Conservation (phyloP, 257 asterid species). For the Solanum rostratum region DNA sequence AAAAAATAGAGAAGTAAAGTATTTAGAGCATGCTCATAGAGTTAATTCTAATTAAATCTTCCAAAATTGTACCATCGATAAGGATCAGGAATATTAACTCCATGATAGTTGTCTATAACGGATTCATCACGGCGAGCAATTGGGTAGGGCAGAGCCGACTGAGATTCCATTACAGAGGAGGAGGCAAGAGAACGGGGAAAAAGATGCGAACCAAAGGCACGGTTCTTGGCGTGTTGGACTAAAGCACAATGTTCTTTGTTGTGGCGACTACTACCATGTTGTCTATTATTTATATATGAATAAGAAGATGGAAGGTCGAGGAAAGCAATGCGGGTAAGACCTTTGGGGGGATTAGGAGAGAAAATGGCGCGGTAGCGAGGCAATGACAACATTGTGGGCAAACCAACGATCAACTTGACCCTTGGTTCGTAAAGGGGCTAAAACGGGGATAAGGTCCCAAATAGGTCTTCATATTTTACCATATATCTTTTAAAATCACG, state of each 20-base stretch:
- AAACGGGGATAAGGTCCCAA: not conserved
- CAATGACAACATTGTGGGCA: not conserved
- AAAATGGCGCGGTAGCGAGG: not conserved
- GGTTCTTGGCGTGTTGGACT: not conserved
- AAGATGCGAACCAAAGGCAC: not conserved
- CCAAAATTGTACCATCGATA: conserved; percentile 62
- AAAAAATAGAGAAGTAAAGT: not conserved
- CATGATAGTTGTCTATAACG: conserved; percentile 73
- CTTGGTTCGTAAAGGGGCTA: not conserved
- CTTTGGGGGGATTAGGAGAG: not conserved
- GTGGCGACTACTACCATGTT: not conserved
- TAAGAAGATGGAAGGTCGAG: not conserved
- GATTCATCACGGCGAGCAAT: conserved; percentile 67
- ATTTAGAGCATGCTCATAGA: not conserved
- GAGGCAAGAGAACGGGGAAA: not conserved
- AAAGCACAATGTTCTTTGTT: not conserved
- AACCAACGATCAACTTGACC: not conserved
- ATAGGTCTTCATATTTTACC: no score
- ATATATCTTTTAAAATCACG: no score
- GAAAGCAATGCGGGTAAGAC: not conserved
- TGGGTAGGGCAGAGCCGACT: conserved; percentile 48
- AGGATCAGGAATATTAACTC: conserved; percentile 65
- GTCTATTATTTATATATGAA: not conserved
- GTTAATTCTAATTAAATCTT: not conserved
- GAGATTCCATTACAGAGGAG: conserved; percentile 47